A percentile compares a stretch with the other conserved stretches of the same genome.
These are phyloP conservation scores for Hyaloscypha variabilis DNA, from an alignment of 495 filamentous ascomycete species.

Conservation along the genomic window DNA sequence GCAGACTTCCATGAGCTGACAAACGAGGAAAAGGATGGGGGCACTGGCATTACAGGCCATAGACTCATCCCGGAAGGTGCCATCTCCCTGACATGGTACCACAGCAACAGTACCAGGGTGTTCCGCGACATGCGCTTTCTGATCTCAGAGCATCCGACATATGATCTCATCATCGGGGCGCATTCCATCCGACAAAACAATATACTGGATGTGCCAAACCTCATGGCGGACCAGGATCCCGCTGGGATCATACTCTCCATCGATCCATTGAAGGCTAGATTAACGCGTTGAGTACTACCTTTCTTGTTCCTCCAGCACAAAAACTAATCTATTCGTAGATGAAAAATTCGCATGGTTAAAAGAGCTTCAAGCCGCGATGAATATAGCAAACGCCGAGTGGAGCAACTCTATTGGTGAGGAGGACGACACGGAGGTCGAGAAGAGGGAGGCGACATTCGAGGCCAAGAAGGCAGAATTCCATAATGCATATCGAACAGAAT, in stretches of 20 bases:
- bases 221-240: background rate
- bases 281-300: background rate
- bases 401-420: no score
- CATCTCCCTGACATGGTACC: slow-evolving; percentile 11
- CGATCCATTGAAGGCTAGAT: background rate
- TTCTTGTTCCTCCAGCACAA: background rate
- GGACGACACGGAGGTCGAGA: no score
- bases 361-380: no score
- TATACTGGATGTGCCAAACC: slow-evolving; percentile 20
- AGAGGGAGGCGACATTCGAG: no score
- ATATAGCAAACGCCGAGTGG: no score
- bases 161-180: slow-evolving; percentile 19
- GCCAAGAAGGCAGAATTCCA: no score
- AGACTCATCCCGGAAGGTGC: slow-evolving; percentile 17
- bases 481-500: no score
- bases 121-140: slow-evolving; percentile 21
- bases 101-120: slow-evolving; percentile 11
- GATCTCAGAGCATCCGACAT: slow-evolving; percentile 12
- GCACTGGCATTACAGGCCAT: slow-evolving; percentile 16
- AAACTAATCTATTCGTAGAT: no score
- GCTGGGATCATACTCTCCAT: background rate
- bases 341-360: no score
- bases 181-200: slow-evolving; percentile 17
- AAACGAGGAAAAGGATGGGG: slow-evolving; percentile 10
- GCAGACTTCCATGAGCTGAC: slow-evolving; percentile 9